Conservation (phyloP, 2,329 filamentous ascomycete genomes). For the Diaporthe sp. region DNA sequence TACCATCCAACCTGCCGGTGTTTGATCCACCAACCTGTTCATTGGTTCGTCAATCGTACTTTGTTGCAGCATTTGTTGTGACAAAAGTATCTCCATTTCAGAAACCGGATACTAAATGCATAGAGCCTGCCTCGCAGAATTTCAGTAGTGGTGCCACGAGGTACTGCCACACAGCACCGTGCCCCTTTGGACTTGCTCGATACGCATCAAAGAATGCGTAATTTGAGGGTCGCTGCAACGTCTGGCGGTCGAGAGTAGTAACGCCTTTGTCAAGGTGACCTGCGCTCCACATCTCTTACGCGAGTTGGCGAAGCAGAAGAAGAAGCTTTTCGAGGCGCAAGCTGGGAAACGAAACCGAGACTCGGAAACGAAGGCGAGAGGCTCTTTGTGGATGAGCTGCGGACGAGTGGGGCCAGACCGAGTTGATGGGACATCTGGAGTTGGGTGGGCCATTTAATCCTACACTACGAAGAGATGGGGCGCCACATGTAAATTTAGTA, state of each 20-base stretch:
- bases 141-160: no score
- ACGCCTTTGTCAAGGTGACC: background rate
- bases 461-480: background rate
- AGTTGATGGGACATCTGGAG: background rate
- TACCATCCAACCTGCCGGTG: background rate
- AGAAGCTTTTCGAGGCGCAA: background rate
- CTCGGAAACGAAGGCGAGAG: background rate
- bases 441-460: background rate
- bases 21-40: background rate
- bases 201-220: no score
- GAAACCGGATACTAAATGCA: no score
- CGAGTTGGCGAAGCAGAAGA: background rate
- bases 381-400: background rate
- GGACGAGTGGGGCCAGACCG: background rate
- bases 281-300: background rate
- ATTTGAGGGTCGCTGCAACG: background rate
- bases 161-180: no score
- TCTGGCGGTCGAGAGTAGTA: background rate
- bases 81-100: no score
- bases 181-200: no score
- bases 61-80: background rate
- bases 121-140: no score
- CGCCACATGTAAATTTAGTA: conserved; percentile 14
- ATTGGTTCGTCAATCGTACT: background rate
- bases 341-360: background rate